A percentile compares a stretch with the other conserved stretches of the same genome.
Evolutionary conservation across 441 rosid species (phyloP).

Genomic region (Croton setiger): DNA sequence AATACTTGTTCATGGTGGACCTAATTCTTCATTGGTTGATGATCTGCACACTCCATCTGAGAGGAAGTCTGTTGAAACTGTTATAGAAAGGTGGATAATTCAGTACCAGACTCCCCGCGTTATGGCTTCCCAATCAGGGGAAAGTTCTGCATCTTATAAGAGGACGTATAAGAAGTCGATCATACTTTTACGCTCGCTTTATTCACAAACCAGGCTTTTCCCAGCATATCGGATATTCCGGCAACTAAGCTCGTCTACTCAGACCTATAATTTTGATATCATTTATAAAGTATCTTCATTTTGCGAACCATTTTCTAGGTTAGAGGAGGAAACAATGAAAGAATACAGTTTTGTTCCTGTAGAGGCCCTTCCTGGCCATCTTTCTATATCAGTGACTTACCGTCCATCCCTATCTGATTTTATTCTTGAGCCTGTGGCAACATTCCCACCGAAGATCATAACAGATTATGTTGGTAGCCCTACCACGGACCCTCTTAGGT

Average conservation of each 20-base stretch:
- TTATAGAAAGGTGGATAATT: conserved; percentile 85
- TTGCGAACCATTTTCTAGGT: conserved; percentile 61
- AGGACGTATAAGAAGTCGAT: conserved; percentile 81
- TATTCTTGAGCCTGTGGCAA: conserved; percentile 54
- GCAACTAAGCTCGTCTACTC: conserved; percentile 56
- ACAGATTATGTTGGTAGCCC: conserved; percentile 89
- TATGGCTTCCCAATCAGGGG: conserved; percentile 41
- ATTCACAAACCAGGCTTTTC: conserved; percentile 67
- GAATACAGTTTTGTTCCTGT: conserved; percentile 64
- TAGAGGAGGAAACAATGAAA: conserved; percentile 52
- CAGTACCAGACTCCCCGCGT: conserved; percentile 57
- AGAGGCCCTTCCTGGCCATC: conserved; percentile 73
- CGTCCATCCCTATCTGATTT: conserved; percentile 63
- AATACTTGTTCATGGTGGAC: conserved; percentile 51
- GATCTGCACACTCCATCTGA: conserved; percentile 30
- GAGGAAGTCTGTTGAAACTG: conserved; percentile 44
- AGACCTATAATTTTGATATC: conserved; percentile 55
- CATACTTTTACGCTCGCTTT: conserved; percentile 65
- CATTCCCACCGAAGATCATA: conserved; percentile 73
- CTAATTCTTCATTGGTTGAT: conserved; percentile 36
- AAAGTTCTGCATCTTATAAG: conserved; percentile 50
- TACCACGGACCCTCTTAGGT: conserved; percentile 70
- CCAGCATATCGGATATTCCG: conserved; percentile 74
- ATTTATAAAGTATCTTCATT: conserved; percentile 82
- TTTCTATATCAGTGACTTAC: conserved; percentile 61